A percentile compares a stretch with the other conserved stretches of the same genome.
Evolutionary conservation across 768 basidiomycete species (phyloP).

Genomic region (Leucocoprinus leucothites): DNA sequence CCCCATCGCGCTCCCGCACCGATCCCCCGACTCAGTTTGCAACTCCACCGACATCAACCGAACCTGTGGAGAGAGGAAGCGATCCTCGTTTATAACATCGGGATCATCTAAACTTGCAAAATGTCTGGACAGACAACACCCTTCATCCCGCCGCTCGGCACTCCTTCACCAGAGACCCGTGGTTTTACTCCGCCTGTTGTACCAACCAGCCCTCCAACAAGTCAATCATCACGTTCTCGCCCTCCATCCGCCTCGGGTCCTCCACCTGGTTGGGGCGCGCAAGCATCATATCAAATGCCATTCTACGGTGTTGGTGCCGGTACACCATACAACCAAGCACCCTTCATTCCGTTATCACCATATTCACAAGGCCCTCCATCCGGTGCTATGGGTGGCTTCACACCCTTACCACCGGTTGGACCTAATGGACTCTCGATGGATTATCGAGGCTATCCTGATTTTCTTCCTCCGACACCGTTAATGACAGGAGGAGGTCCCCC

Average conservation of each 20-base stretch:
- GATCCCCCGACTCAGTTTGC: neutral
- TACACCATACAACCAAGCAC: neutral
- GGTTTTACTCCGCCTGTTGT: conserved; percentile 6
- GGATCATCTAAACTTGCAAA: neutral
- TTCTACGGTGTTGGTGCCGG: neutral
- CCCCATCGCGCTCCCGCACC: too few species aligned
- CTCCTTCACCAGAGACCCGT: conserved; percentile 5
- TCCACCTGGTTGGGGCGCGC: neutral
- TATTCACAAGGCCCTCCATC: conserved; percentile 4
- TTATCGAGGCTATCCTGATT: conserved; percentile 8
- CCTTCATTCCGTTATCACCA: conserved; percentile 1
- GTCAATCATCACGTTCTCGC: conserved; percentile 1
- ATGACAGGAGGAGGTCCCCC: neutral
- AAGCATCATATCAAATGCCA: neutral
- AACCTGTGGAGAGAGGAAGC: neutral
- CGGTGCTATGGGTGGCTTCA: neutral
- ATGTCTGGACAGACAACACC: conserved; percentile 13
- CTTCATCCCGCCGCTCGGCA: conserved; percentile 16
- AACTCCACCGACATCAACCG: neutral
- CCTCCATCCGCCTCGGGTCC: conserved; percentile 5
- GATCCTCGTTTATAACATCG: neutral
- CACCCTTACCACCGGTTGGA: conserved; percentile 4
- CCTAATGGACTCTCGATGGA: conserved; percentile 6
- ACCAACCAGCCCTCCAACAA: neutral
- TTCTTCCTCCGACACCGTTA: neutral